phyloP scores from a whole-genome alignment of 495 filamentous ascomycete species.

The Cudoniella acicularis region DNA sequence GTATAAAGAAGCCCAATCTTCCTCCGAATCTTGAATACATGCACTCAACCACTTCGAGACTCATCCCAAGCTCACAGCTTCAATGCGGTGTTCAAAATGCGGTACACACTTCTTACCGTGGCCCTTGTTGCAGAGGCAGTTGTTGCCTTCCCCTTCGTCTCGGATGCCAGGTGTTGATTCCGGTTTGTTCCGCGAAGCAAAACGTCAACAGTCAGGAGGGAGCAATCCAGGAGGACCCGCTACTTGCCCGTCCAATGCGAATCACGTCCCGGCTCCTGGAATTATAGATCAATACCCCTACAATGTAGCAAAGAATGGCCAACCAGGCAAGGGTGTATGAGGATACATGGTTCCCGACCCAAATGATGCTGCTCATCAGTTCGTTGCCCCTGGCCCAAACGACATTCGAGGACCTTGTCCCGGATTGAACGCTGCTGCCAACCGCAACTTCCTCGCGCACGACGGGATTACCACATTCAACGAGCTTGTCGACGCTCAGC shows the following conservation, averaged over 20 bases:
- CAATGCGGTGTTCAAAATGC: conserved; percentile 14
- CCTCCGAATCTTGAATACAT: not conserved
- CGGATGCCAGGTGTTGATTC: conserved; percentile 31
- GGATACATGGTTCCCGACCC: conserved; percentile 34
- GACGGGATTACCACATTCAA: conserved; percentile 41
- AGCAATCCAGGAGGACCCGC: conserved; percentile 21
- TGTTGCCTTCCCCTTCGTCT: conserved; percentile 33
- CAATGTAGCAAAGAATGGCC: conserved; percentile 33
- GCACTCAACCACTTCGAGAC: not conserved
- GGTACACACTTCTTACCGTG: conserved; percentile 12
- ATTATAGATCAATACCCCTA: conserved; percentile 32
- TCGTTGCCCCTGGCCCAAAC: conserved; percentile 19
- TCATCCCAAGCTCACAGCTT: not conserved
- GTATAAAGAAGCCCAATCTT: not conserved
- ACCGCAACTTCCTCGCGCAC: conserved; percentile 37
- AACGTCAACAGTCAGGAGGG: conserved; percentile 7
- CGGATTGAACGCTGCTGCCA: conserved; percentile 32
- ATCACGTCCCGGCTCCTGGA: conserved; percentile 31
- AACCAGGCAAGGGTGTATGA: conserved; percentile 31
- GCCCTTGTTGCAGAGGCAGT: conserved; percentile 14
- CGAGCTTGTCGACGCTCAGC: conserved; percentile 39
- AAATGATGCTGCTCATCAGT: conserved; percentile 32
- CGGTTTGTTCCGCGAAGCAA: conserved; percentile 21
- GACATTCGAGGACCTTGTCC: conserved; percentile 22
- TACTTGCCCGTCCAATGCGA: conserved; percentile 35